These are phyloP conservation scores for Patellifolia procumbens DNA, from an alignment of 179 eudicot genomes.

Conservation along the genomic window DNA sequence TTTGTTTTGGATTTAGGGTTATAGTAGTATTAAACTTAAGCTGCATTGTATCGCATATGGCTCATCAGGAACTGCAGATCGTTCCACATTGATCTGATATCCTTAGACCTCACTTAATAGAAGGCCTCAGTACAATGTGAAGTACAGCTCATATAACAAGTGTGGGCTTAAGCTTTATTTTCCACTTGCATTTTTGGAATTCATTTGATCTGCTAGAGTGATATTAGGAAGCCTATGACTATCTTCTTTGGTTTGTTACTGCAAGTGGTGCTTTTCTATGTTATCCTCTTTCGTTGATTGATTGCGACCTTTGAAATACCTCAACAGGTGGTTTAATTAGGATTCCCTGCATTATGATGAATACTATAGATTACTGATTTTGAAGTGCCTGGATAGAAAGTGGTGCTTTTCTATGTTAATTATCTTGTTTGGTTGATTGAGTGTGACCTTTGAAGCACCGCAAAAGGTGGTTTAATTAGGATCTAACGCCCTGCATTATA, in stretches of 20 bases:
- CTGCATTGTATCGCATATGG: not conserved
- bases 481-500: too few species aligned
- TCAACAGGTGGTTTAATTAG: not conserved
- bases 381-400: not conserved
- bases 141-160: slow-evolving; percentile 7
- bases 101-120: not conserved
- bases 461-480: not conserved
- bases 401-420: slow-evolving; percentile 14
- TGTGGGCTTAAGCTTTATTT: slow-evolving; percentile 10
- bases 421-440: not conserved
- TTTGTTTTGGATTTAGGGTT: not conserved
- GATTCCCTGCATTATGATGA: too few species aligned
- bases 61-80: not conserved
- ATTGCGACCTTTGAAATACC: slow-evolving; percentile 3
- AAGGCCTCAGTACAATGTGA: slow-evolving; percentile 1
- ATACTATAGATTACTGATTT: too few species aligned
- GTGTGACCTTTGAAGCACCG: slow-evolving; percentile 1
- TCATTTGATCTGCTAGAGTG: not conserved
- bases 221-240: not conserved
- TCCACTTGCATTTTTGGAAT: slow-evolving; percentile 1
- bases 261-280: slow-evolving; percentile 14
- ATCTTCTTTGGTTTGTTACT: not conserved
- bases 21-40: not conserved
- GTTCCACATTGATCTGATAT: not conserved
- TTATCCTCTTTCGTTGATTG: not conserved